phyloP scores from a whole-genome alignment of 768 basidiomycete species.

The Tylopilus rubrobrunneus region DNA sequence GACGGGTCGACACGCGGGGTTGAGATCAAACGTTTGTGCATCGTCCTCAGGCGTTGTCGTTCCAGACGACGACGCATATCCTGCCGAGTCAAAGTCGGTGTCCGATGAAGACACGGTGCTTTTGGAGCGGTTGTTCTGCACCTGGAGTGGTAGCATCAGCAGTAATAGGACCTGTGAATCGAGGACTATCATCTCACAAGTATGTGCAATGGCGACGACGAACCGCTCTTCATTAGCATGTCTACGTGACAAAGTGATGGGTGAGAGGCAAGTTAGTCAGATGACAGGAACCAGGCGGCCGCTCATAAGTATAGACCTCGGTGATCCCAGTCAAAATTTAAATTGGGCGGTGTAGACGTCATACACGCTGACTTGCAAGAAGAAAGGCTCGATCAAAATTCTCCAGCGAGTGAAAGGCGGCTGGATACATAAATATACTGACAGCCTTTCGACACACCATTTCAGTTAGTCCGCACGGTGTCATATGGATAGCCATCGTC shows the following conservation, averaged over 20 bases:
- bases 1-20: slow-evolving; percentile 11
- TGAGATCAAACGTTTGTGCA: slow-evolving; percentile 19
- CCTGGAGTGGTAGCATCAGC: neutral
- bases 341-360: slow-evolving; percentile 3
- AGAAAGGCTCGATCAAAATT: neutral
- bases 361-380: neutral
- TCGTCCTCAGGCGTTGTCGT: slow-evolving; percentile 33
- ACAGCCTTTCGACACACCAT: neutral
- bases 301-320: neutral
- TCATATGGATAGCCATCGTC: slow-evolving; percentile 80
- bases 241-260: neutral
- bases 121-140: slow-evolving; percentile 1
- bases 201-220: neutral
- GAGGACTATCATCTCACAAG: neutral
- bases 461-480: neutral
- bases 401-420: neutral
- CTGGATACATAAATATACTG: neutral
- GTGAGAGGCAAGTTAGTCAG: neutral
- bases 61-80: slow-evolving; percentile 28
- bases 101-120: slow-evolving; percentile 18
- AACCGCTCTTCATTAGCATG: neutral
- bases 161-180: neutral
- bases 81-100: slow-evolving; percentile 18
- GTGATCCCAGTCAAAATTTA: neutral
- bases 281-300: neutral